Conservation (phyloP, 2,329 filamentous ascomycete species). For the Hymenoscyphus fraxineus region DNA sequence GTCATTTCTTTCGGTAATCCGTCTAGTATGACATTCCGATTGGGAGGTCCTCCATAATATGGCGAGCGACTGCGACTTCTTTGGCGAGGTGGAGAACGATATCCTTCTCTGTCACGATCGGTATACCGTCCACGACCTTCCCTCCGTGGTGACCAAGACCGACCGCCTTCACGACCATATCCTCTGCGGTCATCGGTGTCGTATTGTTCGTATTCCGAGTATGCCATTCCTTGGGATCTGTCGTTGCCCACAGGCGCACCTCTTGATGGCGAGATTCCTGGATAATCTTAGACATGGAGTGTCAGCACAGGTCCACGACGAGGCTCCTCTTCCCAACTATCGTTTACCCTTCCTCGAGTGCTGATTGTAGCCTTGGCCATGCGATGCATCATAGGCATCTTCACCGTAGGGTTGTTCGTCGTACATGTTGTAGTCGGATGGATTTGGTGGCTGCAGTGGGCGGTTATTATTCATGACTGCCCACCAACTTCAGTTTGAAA, state of each 20-base stretch:
- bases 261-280: conserved; percentile 28
- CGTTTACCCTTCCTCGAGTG: conserved; percentile 37
- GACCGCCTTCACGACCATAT: conserved; percentile 38
- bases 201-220: conserved; percentile 25
- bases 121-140: conserved; percentile 33
- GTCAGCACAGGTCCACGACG: conserved; percentile 34
- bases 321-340: conserved; percentile 29
- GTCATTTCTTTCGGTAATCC: conserved; percentile 48
- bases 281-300: conserved; percentile 34
- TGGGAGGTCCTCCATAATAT: conserved; percentile 38
- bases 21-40: conserved; percentile 53
- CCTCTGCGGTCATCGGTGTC: conserved; percentile 32
- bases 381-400: conserved; percentile 23
- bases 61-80: conserved; percentile 34
- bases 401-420: conserved; percentile 38
- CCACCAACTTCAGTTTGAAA: not conserved
- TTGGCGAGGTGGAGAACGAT: conserved; percentile 29
- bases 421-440: conserved; percentile 40
- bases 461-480: not conserved
- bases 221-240: conserved; percentile 17
- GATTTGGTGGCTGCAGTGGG: conserved; percentile 9
- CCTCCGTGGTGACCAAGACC: conserved; percentile 38
- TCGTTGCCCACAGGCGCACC: conserved; percentile 25
- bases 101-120: conserved; percentile 35
- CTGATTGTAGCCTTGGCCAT: conserved; percentile 32